Conservation (phyloP, 352 stramenopile genomes). For the Paralagenidium karlingii region DNA sequence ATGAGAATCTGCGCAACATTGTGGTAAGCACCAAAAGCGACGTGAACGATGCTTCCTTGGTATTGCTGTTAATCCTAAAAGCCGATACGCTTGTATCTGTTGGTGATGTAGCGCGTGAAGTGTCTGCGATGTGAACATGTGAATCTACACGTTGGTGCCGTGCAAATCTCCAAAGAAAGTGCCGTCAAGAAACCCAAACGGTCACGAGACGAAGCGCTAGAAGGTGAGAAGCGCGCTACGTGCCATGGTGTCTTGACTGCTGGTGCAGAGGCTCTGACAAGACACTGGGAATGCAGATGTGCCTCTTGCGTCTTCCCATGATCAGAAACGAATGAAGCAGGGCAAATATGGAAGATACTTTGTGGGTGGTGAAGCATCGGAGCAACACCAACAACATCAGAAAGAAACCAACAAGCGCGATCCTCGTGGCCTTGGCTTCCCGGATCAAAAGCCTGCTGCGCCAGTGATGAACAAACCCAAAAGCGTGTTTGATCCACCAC, state of each 20-base stretch:
- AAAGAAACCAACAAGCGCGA: not conserved
- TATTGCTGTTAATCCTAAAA: no score
- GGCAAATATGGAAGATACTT: no score
- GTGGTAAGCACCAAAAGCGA: conserved; percentile 12
- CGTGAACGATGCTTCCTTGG: not conserved
- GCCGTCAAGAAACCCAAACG: not conserved
- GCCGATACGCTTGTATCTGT: not conserved
- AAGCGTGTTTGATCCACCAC: conserved; percentile 31
- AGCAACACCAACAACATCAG: not conserved
- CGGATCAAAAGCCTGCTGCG: not conserved
- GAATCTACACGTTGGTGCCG: conserved; percentile 27
- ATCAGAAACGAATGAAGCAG: no score
- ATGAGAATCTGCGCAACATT: conserved; percentile 13
- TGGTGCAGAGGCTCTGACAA: no score
- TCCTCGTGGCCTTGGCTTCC: no score
- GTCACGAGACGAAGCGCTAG: conserved; percentile 11
- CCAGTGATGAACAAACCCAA: conserved; percentile 2
- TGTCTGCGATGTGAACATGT: conserved; percentile 45
- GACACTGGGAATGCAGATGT: no score
- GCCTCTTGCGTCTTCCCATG: no score
- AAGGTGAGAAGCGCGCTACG: conserved; percentile 7
- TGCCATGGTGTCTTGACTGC: no score
- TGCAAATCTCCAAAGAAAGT: conserved; percentile 6
- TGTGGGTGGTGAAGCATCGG: no score
- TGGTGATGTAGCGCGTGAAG: conserved; percentile 17